These are phyloP conservation scores for Talaromyces marneffei DNA, from an alignment of 2,329 filamentous ascomycete genomes.

Conservation along the genomic window DNA sequence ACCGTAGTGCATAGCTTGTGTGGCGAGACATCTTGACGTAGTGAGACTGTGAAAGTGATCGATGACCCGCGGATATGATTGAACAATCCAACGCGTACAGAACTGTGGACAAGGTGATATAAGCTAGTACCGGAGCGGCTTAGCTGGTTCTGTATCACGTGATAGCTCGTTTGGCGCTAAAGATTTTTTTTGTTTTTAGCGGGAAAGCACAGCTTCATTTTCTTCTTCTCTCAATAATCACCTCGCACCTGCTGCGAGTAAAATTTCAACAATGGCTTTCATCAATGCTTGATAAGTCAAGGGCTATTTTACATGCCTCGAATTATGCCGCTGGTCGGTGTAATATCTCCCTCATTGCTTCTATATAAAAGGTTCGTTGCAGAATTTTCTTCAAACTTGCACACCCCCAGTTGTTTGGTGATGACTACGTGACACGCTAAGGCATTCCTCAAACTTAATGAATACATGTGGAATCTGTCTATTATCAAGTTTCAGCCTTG, in stretches of 20 bases:
- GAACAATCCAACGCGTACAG: background rate
- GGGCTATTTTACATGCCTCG: background rate
- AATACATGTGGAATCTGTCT: slow-evolving; percentile 58
- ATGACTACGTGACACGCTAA: slow-evolving; percentile 60
- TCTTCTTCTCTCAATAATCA: background rate
- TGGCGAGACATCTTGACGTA: background rate
- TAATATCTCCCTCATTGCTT: background rate
- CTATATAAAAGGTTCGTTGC: slow-evolving; percentile 3
- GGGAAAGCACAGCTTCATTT: slow-evolving; percentile 8
- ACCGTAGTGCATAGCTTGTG: background rate
- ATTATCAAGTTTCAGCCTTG: slow-evolving; percentile 63
- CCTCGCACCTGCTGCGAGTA: background rate
- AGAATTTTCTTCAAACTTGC: slow-evolving; percentile 1
- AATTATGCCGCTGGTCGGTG: background rate
- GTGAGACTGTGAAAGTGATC: background rate
- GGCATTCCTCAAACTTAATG: slow-evolving; percentile 65
- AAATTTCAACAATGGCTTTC: background rate
- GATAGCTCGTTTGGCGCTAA: background rate
- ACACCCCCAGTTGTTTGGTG: slow-evolving; percentile 40
- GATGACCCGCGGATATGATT: background rate
- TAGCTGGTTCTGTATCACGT: background rate
- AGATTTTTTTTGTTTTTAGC: slow-evolving; percentile 10
- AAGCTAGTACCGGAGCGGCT: background rate
- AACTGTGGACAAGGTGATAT: background rate
- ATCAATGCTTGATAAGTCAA: background rate